Evolutionary conservation across 140 eudicot species (phyloP), one percentile per base, ranked within the genome.

Genomic region (Cichorium intybus): DNA sequence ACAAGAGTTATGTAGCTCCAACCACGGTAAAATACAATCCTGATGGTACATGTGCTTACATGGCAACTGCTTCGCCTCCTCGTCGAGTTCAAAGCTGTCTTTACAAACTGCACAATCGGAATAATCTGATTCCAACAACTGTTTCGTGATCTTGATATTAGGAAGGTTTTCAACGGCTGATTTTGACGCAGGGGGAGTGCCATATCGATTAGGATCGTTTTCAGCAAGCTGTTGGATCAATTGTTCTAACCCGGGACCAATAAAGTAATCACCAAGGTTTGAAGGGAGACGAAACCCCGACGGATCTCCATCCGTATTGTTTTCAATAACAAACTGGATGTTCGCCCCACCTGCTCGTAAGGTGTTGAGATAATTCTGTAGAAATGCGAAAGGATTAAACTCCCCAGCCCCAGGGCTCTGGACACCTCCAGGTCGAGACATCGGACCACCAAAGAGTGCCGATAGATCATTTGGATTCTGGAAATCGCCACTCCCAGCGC

Each of bases 261-360:
- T 34, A 24, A 70, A 72, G 66, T 80, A 80, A 46, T 80, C 85
- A 6, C 85, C 85, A 4, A 76, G 28, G 72, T 76, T 82, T 1
- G 75, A 34, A 6, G 82, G 75, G 4, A 76, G 35, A 7, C 77
- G 57, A 24, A 72, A 23, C 21, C 54, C 77, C 3, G 57, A 43
- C 10, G 64, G 71, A 45, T 64, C 46, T 15, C 54, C 63, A 14
- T 63, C 79, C 0, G 66, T 10, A 6, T 41, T 53, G 41, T 77
- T 78, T 14, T 82, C 88, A 16, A 91, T 68, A 0, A 91, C 91
- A 21, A 91, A 80, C 54, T 91, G 96, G n/a, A 91, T 82, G 55
- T 82, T 77, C 3, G 95, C 95, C 9, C 96, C 95, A 10, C 95
- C 82, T 8, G 81, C 77, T 24, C 76, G 73, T 18, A 90, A 71